Conservation (phyloP, 2,329 filamentous ascomycete genomes). For the Penicillium sp. region DNA sequence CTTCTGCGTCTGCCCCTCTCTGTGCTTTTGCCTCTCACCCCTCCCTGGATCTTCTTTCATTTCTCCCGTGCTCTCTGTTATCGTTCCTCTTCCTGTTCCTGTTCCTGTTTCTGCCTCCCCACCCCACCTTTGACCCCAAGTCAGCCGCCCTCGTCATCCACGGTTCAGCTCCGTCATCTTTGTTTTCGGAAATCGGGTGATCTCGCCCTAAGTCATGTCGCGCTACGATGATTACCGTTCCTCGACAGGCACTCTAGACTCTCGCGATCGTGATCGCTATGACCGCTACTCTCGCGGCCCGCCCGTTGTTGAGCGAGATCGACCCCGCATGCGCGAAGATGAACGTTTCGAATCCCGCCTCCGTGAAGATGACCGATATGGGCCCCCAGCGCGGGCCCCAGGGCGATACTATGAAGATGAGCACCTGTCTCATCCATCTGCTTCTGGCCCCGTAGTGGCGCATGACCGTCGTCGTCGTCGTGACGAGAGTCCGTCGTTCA, state of each 20-base stretch:
- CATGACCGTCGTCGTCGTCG: slow-evolving; percentile 60
- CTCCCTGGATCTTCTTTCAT: neutral
- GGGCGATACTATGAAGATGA: slow-evolving; percentile 48
- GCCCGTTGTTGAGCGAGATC: slow-evolving; percentile 39
- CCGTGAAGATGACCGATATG: slow-evolving; percentile 47
- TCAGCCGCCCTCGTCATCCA: slow-evolving; percentile 43
- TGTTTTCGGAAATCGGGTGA: neutral
- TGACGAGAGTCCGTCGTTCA: slow-evolving; percentile 55
- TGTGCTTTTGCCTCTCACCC: neutral
- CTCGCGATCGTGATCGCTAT: slow-evolving; percentile 50
- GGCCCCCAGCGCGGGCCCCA: slow-evolving; percentile 45
- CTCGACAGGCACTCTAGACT: slow-evolving; percentile 37
- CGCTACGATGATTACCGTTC: slow-evolving; percentile 44
- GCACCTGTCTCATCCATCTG: slow-evolving; percentile 48
- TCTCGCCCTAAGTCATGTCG: slow-evolving; percentile 32
- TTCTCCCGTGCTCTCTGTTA: too few relatives aligned
- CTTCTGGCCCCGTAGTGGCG: slow-evolving; percentile 58
- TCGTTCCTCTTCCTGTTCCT: neutral
- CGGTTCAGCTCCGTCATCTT: slow-evolving; percentile 29
- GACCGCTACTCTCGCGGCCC: slow-evolving; percentile 45
- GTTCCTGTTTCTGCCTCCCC: slow-evolving; percentile 22
- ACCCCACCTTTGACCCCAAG: slow-evolving; percentile 33
- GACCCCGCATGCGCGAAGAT: slow-evolving; percentile 34
- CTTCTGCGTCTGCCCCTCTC: neutral
- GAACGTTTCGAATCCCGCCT: slow-evolving; percentile 36